phyloP scores from a whole-genome alignment of 2,329 filamentous ascomycete species.

The Botrytis hyacinthi region DNA sequence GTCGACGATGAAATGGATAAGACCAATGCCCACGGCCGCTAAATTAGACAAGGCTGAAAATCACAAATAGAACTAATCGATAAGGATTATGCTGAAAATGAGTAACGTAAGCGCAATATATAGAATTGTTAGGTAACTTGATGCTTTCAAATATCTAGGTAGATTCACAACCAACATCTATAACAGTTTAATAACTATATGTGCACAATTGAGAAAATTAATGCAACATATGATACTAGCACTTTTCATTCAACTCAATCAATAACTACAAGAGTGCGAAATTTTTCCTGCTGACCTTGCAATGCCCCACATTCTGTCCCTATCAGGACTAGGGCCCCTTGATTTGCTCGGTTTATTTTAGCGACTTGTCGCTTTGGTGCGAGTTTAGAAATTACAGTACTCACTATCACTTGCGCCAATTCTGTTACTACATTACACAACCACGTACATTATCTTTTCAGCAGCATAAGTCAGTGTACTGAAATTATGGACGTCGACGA shows the following conservation, averaged over 20 bases:
- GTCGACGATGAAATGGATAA: conserved; percentile 3
- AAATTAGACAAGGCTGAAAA: conserved; percentile 17
- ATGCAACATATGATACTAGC: background rate
- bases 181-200: background rate
- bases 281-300: conserved; percentile 20
- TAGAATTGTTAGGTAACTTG: background rate
- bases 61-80: conserved; percentile 16
- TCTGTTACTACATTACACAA: conserved; percentile 12
- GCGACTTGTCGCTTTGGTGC: conserved; percentile 17
- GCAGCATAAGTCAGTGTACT: background rate
- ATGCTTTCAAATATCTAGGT: background rate
- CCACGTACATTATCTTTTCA: background rate
- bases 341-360: conserved; percentile 21
- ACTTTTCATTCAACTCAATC: background rate
- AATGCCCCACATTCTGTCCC: conserved; percentile 10
- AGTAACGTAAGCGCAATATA: background rate
- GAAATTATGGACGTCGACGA: conserved; percentile 36
- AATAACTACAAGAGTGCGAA: conserved; percentile 17
- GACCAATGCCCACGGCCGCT: background rate
- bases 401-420: background rate
- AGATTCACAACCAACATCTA: background rate
- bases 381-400: conserved; percentile 20
- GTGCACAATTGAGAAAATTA: conserved; percentile 7
- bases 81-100: conserved; percentile 17
- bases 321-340: conserved; percentile 18